Base-by-base conservation (phyloP, 306 rosid genomes). In the Castanea sativa region DNA sequence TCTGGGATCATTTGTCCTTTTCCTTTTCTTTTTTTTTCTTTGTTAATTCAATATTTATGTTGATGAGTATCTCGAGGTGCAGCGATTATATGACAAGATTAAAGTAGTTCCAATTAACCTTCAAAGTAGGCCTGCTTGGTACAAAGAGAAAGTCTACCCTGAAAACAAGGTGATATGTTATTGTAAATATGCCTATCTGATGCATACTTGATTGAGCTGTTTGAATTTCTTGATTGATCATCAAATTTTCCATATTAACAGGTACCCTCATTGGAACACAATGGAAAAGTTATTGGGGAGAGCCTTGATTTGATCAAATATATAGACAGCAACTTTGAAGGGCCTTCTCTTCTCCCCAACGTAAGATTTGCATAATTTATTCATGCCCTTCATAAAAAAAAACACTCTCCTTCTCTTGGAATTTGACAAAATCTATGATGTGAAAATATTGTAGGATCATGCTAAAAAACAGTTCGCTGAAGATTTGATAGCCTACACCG, bases 241-340 rank as follows among this genome's bases (percentile, higher is more conserved):
- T 79, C 64, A 33, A 3, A 14, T 38, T 79, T 33, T 67, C 15
- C 21, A 60, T 67, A 33, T 79, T 71, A 33, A 43, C 67, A 93
- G 97, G 97, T 93, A 73, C 97, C 98, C 67, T 45, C 98, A 6
- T 82, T 94, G 90, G 97, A 94, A 90, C 97, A 91, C 87, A 89
- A 92, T 79, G 93, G 94, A 11, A 88, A 92, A 81, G 77, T 94
- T 33, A 68, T 87, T 23, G 99, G 95, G 74, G 99, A 94, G 83
- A 92, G 97, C 82, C 92, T 94, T 83, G 97, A 92, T 82, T 80
- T 92, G 85, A 80, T 94, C 80, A 91, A 92, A 80, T 94, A 92
- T 83, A 1, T 94, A 6, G 92, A 94, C 74, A 84, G 74, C 63
- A 78, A 85, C 77, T 88, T 88, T 70, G 86, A 86, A 79, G 91